A percentile compares a stretch with the other conserved stretches of the same genome.
phyloP scores from a whole-genome alignment of 495 filamentous ascomycete species.

The Neurospora hispaniola region DNA sequence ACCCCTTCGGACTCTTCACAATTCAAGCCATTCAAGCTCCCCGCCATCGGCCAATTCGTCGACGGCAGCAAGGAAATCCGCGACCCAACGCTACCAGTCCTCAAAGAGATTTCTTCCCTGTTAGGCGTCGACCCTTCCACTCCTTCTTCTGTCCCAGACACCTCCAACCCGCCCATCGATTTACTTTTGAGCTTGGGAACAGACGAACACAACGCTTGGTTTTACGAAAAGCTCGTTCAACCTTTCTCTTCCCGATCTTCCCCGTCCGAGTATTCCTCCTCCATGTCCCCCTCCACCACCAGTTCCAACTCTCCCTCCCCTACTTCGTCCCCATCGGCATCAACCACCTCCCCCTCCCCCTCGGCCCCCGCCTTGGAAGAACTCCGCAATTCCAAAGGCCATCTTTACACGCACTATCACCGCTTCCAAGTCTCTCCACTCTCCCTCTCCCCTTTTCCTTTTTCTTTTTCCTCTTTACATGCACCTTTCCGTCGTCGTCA shows the following conservation, averaged over 20 bases:
- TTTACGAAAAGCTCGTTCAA: conserved; percentile 19
- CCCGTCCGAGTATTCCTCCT: too few relatives aligned
- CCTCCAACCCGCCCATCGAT: conserved; percentile 16
- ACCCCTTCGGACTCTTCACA: conserved; percentile 13
- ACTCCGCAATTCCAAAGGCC: background rate
- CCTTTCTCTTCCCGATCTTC: background rate
- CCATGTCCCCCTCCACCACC: too few relatives aligned
- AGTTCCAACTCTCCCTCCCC: background rate
- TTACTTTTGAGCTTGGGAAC: conserved; percentile 20
- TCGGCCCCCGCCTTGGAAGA: too few relatives aligned
- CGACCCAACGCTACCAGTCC: conserved; percentile 20
- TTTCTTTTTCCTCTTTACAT: background rate
- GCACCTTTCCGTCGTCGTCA: conserved; percentile 14
- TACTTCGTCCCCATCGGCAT: too few relatives aligned
- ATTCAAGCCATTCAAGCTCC: conserved; percentile 27
- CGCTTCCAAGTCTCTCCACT: conserved; percentile 15
- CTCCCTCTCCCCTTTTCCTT: background rate
- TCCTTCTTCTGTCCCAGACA: background rate
- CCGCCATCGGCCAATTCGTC: conserved; percentile 20
- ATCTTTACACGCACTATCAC: conserved; percentile 17
- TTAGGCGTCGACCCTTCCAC: conserved; percentile 5
- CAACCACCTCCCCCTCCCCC: background rate
- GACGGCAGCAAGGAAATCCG: conserved; percentile 26
- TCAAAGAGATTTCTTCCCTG: conserved; percentile 19
- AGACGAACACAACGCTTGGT: conserved; percentile 24